phyloP scores from a whole-genome alignment of 352 stramenopile genomes.

The Pythium phragmiticola region DNA sequence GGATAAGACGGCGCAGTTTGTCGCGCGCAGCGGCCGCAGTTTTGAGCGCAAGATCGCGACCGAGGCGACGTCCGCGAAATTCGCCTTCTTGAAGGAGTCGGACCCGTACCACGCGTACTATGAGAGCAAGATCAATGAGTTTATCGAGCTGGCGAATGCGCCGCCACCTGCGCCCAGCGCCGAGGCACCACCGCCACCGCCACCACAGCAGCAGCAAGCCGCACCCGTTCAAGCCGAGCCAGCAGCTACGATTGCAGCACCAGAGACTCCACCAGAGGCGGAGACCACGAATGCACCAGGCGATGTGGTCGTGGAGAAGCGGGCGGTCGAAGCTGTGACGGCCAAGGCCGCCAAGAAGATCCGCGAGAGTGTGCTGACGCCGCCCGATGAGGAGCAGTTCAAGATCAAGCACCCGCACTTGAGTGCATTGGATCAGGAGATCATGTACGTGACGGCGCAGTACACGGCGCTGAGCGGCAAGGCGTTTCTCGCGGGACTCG shows the following conservation, averaged over 20 bases:
- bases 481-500: constrained; percentile 94
- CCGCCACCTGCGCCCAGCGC: not conserved
- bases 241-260: not conserved
- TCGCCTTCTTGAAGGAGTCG: constrained; percentile 94
- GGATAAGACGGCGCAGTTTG: constrained; percentile 98
- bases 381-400: constrained; percentile 70
- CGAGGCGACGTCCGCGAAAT: constrained; percentile 96
- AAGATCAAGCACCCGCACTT: constrained; percentile 90
- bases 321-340: constrained; percentile 78
- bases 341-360: constrained; percentile 91
- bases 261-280: not conserved
- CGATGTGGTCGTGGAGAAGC: constrained; percentile 79
- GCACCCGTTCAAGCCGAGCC: not conserved
- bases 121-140: constrained; percentile 93
- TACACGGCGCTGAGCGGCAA: constrained; percentile 95
- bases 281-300: constrained; percentile 3
- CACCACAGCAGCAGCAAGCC: not conserved
- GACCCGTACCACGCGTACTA: constrained; percentile 99
- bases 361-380: constrained; percentile 80
- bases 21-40: constrained; percentile 96
- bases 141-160: constrained; percentile 55
- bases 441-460: constrained; percentile 98
- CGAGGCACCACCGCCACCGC: not conserved
- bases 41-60: constrained; percentile 98
- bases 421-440: constrained; percentile 93